Conservation (phyloP, 352 stramenopile species). For the Phytophthora pini region DNA sequence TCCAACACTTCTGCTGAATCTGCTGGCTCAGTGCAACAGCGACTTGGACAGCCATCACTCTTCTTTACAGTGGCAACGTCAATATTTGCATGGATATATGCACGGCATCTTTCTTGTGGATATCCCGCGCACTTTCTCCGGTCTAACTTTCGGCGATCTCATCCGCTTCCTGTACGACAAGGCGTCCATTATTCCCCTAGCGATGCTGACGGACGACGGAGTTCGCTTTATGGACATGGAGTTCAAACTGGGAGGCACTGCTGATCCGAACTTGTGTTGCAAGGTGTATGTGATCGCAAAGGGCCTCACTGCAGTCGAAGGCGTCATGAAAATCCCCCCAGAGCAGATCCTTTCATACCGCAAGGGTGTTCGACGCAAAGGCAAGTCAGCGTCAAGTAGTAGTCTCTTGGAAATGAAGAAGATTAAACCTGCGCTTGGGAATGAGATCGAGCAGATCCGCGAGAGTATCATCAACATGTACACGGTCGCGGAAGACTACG, state of each 20-base stretch:
- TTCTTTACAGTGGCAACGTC: constrained; percentile 65
- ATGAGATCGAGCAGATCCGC: constrained; percentile 66
- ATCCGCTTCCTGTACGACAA: constrained; percentile 86
- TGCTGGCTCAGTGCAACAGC: constrained; percentile 61
- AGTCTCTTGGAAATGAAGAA: constrained; percentile 48
- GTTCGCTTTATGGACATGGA: constrained; percentile 79
- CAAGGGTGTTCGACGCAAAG: constrained; percentile 72
- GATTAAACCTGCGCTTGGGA: constrained; percentile 64
- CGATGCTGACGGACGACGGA: constrained; percentile 69
- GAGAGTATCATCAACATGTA: constrained; percentile 68
- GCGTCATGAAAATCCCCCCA: constrained; percentile 63
- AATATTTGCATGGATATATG: constrained; percentile 75
- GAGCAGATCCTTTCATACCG: constrained; percentile 82
- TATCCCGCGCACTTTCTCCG: constrained; percentile 81
- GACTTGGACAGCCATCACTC: constrained; percentile 64
- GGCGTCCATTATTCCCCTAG: constrained; percentile 63
- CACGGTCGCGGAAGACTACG: constrained; percentile 37
- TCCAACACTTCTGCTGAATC: constrained; percentile 70
- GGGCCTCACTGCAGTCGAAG: constrained; percentile 56
- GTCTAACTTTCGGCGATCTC: constrained; percentile 80
- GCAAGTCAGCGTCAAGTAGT: constrained; percentile 43
- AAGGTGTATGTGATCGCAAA: constrained; percentile 83
- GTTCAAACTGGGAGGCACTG: constrained; percentile 77
- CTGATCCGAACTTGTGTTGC: constrained; percentile 81
- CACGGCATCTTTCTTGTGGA: constrained; percentile 80